These are phyloP conservation scores for Diutina rugosa DNA, from an alignment of 1,139 yeast species.

Conservation along the genomic window DNA sequence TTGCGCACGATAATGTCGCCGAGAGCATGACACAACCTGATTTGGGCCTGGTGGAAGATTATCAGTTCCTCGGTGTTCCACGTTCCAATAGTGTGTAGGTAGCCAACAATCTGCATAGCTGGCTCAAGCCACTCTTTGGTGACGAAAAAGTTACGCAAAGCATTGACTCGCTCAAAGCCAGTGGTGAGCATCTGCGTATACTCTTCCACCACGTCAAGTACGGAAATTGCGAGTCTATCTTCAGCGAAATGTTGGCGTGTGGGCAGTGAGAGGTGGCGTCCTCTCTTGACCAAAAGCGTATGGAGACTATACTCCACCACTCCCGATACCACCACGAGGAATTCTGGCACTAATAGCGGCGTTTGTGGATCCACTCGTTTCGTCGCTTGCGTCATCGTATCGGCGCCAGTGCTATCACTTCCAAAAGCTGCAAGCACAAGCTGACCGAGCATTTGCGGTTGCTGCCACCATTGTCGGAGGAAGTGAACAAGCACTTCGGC, in stretches of 20 bases:
- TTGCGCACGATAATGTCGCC: neutral
- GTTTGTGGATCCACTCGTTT: neutral
- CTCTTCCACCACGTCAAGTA: conserved; percentile 22
- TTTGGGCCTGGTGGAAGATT: neutral
- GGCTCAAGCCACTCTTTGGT: conserved; percentile 28
- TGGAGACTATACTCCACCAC: conserved; percentile 24
- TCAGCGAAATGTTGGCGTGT: conserved; percentile 8
- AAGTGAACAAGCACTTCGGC: conserved; percentile 36
- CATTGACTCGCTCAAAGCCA: conserved; percentile 15
- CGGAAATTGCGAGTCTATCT: conserved; percentile 17
- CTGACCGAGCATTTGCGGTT: conserved; percentile 19
- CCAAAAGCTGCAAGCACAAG: conserved; percentile 32
- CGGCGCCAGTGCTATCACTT: conserved; percentile 9
- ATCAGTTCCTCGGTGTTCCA: neutral
- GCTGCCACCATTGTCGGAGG: conserved; percentile 33
- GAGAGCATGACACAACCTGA: neutral
- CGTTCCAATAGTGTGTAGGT: conserved; percentile 8
- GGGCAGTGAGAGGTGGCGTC: conserved; percentile 15
- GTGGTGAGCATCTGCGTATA: conserved; percentile 18
- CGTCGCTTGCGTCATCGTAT: neutral
- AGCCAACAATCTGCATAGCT: conserved; percentile 23
- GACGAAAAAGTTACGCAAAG: conserved; percentile 13
- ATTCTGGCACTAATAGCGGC: conserved; percentile 21
- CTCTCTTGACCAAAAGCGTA: conserved; percentile 18
- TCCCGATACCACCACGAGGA: conserved; percentile 25